A percentile compares a stretch with the other conserved stretches of the same genome.
These are phyloP conservation scores for Limnanthes douglasii DNA, from an alignment of 345 rosid genomes.

Conservation along the genomic window DNA sequence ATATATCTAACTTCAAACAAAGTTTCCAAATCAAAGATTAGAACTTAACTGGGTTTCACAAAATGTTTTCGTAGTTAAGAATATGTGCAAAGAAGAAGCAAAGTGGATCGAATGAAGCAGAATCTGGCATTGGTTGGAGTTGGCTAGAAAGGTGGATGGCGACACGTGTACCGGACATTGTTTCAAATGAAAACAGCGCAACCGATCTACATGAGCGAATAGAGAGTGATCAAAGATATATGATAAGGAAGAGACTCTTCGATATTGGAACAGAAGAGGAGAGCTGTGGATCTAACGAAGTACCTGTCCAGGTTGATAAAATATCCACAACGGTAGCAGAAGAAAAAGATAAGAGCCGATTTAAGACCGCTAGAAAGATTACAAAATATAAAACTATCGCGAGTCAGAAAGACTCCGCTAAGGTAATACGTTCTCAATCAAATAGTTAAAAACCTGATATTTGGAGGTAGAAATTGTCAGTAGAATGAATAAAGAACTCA, in stretches of 20 bases:
- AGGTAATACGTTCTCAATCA: constrained; percentile 15
- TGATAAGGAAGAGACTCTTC: constrained; percentile 12
- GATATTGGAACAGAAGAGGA: constrained; percentile 48
- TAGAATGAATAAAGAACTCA: too few relatives aligned
- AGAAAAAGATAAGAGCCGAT: constrained; percentile 12
- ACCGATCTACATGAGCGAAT: constrained; percentile 16
- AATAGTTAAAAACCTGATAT: too few relatives aligned
- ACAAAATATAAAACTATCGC: constrained; percentile 44
- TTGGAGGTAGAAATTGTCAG: too few relatives aligned
- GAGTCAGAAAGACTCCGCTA: constrained; percentile 21
- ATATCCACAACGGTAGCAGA: constrained; percentile 12
- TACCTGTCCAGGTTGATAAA: constrained; percentile 35
- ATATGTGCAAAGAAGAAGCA: constrained; percentile 59
- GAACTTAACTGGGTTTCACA: neutral
- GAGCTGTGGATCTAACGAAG: constrained; percentile 81
- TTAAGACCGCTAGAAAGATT: constrained; percentile 18
- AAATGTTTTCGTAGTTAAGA: constrained; percentile 26
- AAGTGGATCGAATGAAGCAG: constrained; percentile 17
- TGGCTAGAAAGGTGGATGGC: constrained; percentile 96
- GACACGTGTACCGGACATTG: constrained; percentile 45
- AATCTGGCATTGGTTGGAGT: constrained; percentile 52
- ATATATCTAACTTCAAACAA: neutral
- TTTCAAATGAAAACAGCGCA: constrained; percentile 12
- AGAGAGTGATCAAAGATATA: constrained; percentile 11
- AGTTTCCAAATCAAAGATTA: neutral